phyloP scores from a whole-genome alignment of 305 asterid genomes.

The Fraxinus angustifolia region DNA sequence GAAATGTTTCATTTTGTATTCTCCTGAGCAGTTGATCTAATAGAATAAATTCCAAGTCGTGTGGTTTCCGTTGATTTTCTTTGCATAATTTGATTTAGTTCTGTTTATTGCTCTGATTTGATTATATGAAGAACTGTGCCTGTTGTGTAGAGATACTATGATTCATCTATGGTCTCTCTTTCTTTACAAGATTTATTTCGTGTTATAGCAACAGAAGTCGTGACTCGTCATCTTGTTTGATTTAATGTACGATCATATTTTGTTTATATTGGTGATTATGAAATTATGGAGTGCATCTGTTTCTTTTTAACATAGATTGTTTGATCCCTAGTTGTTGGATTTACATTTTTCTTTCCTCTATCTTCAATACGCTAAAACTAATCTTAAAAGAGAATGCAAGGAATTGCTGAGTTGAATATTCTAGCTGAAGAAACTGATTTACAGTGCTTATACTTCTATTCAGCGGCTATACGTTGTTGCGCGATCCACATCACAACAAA shows the following conservation, averaged over 20 bases:
- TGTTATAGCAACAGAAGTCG: background rate
- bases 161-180: background rate
- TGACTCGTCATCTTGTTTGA: background rate
- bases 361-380: background rate
- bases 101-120: background rate
- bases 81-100: background rate
- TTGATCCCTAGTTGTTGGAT: background rate
- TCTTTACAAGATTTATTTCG: background rate
- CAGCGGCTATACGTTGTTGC: constrained; percentile 79
- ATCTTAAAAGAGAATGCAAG: background rate
- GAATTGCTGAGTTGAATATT: background rate
- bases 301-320: background rate
- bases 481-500: constrained; percentile 87
- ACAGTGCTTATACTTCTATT: background rate
- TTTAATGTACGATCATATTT: background rate
- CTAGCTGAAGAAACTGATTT: background rate
- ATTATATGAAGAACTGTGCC: background rate
- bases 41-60: background rate
- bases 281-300: background rate
- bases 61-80: background rate
- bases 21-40: background rate
- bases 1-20: background rate
- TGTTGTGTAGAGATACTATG: background rate
- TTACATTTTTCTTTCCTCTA: background rate
- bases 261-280: background rate